Base-by-base conservation (phyloP, 1,284 basidiomycete species). In the Irpex lacteus region DNA sequence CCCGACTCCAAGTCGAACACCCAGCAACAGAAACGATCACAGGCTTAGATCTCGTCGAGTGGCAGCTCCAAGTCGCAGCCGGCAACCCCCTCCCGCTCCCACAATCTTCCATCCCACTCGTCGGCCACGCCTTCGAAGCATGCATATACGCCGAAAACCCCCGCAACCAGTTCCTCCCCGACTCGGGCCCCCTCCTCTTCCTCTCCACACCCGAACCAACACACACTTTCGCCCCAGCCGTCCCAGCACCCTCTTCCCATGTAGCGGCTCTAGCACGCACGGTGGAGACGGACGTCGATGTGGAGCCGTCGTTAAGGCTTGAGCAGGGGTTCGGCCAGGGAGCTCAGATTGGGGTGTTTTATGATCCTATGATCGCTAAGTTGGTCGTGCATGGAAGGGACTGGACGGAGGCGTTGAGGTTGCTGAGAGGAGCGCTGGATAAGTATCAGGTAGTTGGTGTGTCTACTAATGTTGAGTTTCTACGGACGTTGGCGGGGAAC, bases 1-100 rank as follows among this genome's bases (percentile, higher is more conserved):
- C 94, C 4, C 86, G 96, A 59, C 75, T 98, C 37, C 96, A 98
- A 77, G 95, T 96, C 49, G 95, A 96, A 72, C 96, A 98, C 74
- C 95, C 95, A 6, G 93, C 98, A n/a, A 96, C 96, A 0, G 96
- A 98, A 76, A 96, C 96, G 94, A 89, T 98, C 56, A 96, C 93
- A 0, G 93, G 95, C 0, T 81, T 95, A 44, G 96, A 98, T 72
- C 85, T 98, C 4, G 96, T 98, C 5, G 89, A 96, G 77, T 97
- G 95, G 95, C 96, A 98, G 75, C 81, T 98, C 19, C 89, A 93
- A 55, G 62, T 96, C 32, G 95, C 96, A 9, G 89, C 91, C 2
- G 95, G 96, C 0, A 97, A 97, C 74, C 82, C 88, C 0, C 82
- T 98, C 19, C 93, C 95, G 5, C 79, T 96, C 44, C 71, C 76